phyloP scores from a whole-genome alignment of 371 early-diverging fungal genomes.

The Mycotypha africana region DNA sequence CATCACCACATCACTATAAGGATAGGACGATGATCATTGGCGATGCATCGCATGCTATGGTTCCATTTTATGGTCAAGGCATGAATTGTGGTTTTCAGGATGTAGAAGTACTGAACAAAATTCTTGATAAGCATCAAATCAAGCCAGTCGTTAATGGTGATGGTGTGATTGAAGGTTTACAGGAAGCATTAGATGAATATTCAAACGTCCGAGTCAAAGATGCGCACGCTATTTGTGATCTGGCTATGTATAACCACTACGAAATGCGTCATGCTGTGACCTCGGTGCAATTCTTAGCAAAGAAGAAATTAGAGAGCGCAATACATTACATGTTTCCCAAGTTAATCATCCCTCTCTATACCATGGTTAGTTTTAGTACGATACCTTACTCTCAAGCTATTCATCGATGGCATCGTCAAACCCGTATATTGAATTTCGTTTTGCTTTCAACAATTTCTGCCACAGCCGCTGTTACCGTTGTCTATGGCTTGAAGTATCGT shows the following conservation, averaged over 20 bases:
- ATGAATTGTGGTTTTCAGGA: conserved; percentile 99
- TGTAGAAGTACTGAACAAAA: conserved; percentile 67
- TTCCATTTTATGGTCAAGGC: conserved; percentile 95
- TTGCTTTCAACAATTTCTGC: conserved; percentile 6
- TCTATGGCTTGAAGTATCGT: conserved; percentile 6
- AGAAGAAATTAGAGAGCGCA: conserved; percentile 74
- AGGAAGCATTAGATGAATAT: conserved; percentile 68
- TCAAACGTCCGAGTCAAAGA: conserved; percentile 70
- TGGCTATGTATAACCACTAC: conserved; percentile 91
- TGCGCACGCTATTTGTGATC: conserved; percentile 88
- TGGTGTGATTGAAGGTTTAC: conserved; percentile 24
- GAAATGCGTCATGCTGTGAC: conserved; percentile 93
- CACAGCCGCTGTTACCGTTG: conserved; percentile 1
- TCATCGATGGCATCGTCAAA: conserved; percentile 52
- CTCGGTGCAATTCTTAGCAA: conserved; percentile 59
- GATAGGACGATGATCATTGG: conserved; percentile 81
- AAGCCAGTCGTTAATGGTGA: conserved; percentile 12
- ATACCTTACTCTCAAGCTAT: conserved; percentile 81
- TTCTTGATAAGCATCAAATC: conserved; percentile 56
- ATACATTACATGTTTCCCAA: conserved; percentile 72
- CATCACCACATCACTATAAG: conserved; percentile 81
- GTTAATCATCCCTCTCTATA: conserved; percentile 83
- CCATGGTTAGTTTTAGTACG: conserved; percentile 93
- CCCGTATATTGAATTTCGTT: conserved; percentile 41
- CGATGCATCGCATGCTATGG: conserved; percentile 98